Evolutionary conservation across 768 basidiomycete genomes (phyloP).

Genomic region (Termitomyces sp.): DNA sequence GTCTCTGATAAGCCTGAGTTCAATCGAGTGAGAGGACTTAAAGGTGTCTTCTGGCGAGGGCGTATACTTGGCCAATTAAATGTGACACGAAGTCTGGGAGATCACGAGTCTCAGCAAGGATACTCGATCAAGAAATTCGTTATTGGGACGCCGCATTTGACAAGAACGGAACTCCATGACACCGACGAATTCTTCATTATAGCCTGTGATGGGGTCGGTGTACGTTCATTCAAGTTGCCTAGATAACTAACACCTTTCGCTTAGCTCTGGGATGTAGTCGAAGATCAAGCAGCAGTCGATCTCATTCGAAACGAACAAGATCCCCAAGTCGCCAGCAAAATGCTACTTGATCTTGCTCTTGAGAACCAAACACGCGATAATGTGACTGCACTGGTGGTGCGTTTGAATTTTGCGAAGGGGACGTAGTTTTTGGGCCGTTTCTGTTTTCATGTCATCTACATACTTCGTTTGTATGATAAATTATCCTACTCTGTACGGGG

Average conservation of each 20-base stretch:
- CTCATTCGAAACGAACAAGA: constrained; percentile 6
- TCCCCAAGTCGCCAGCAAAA: constrained; percentile 11
- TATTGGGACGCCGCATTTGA: constrained; percentile 8
- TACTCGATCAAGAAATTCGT: constrained; percentile 14
- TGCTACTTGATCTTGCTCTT: constrained; percentile 10
- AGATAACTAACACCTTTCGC: neutral
- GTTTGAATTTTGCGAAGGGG: constrained; percentile 1
- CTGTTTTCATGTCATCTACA: neutral
- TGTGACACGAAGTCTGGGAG: constrained; percentile 12
- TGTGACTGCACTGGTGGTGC: constrained; percentile 14
- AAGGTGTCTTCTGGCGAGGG: constrained; percentile 14
- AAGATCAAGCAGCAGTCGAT: constrained; percentile 12
- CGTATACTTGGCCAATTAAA: constrained; percentile 14
- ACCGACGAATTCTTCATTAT: constrained; percentile 12
- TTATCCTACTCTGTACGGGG: neutral
- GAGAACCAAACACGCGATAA: constrained; percentile 14
- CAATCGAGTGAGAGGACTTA: constrained; percentile 10
- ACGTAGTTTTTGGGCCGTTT: neutral
- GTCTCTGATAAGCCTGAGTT: constrained; percentile 8
- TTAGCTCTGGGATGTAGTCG: constrained; percentile 14
- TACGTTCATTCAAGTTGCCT: neutral
- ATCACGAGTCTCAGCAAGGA: constrained; percentile 14
- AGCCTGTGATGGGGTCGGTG: constrained; percentile 14
- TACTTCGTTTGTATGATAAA: neutral
- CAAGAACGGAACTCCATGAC: constrained; percentile 2